Conservation (phyloP, 495 filamentous ascomycete genomes). For the Pyronema omphalodes region DNA sequence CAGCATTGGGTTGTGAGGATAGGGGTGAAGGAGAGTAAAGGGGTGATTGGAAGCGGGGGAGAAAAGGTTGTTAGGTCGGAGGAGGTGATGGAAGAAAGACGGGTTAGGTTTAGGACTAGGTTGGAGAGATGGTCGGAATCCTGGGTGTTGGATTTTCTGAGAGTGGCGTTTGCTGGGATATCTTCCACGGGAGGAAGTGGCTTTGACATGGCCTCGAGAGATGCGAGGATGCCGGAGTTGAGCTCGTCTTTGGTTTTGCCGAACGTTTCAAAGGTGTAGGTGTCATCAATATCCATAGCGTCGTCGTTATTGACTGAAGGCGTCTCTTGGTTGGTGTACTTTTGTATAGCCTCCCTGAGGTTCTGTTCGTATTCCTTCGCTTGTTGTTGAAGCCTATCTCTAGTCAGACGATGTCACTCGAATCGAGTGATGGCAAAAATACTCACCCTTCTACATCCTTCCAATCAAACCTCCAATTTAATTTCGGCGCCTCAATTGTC, state of each 20-base stretch:
- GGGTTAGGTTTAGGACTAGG: conserved; percentile 18
- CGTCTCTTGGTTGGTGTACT: conserved; percentile 3
- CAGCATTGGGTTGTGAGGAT: conserved; percentile 53
- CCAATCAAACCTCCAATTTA: conserved; percentile 67
- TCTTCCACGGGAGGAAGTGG: conserved; percentile 11
- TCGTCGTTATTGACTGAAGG: not conserved
- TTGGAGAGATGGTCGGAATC: conserved; percentile 7
- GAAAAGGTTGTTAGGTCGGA: conserved; percentile 31
- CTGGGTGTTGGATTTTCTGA: not conserved
- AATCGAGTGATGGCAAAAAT: not conserved
- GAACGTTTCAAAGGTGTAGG: conserved; percentile 25
- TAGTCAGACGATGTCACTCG: not conserved
- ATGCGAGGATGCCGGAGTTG: conserved; percentile 31
- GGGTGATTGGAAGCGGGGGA: conserved; percentile 52
- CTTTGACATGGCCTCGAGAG: conserved; percentile 26
- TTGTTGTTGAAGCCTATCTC: conserved; percentile 14
- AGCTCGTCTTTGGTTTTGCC: conserved; percentile 34
- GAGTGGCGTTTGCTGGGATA: not conserved
- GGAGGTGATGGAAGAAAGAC: conserved; percentile 8
- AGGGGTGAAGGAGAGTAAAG: conserved; percentile 57
- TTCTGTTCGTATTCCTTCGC: conserved; percentile 17
- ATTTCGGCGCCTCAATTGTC: conserved; percentile 32
- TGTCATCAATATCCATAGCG: not conserved
- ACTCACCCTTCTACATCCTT: conserved; percentile 37
- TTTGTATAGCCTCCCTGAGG: conserved; percentile 7